Conservation (phyloP, 345 rosid species). For the Ricinus communis region DNA sequence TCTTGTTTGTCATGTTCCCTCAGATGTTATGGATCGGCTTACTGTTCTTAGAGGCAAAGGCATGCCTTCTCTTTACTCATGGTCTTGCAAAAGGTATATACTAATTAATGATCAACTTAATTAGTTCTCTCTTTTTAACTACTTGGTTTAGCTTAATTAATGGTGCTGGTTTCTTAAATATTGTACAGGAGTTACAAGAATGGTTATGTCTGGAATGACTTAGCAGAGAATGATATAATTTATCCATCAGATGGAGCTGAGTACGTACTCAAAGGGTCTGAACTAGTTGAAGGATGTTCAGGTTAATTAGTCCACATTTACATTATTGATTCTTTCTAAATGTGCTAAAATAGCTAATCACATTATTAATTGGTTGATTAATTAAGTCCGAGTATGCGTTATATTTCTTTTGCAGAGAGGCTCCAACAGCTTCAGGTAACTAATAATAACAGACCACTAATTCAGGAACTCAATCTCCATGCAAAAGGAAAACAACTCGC, state of each 20-base stretch:
- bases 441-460: conserved; percentile 18
- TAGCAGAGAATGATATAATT: conserved; percentile 72
- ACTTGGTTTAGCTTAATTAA: neutral
- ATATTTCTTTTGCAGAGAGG: conserved; percentile 31
- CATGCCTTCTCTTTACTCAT: conserved; percentile 76
- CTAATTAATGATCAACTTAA: neutral
- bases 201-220: conserved; percentile 96
- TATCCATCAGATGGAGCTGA: conserved; percentile 77
- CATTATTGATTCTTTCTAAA: neutral
- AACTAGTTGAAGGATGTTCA: conserved; percentile 48
- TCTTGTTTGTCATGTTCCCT: neutral
- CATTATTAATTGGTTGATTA: neutral
- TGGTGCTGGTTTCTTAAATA: neutral
- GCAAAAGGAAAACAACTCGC: conserved; percentile 37
- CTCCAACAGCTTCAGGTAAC: conserved; percentile 35
- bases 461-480: conserved; percentile 43
- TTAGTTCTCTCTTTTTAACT: too few relatives aligned
- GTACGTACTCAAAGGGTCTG: conserved; percentile 92
- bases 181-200: conserved; percentile 70
- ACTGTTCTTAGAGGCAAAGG: conserved; percentile 75
- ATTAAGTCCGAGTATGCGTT: neutral
- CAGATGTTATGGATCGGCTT: conserved; percentile 72
- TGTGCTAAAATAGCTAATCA: neutral
- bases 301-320: conserved; percentile 36
- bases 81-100: conserved; percentile 96